A percentile compares a stretch with the other conserved stretches of the same genome.
phyloP scores from a whole-genome alignment of 202 grass and related monocot genomes.

The Carex arenaria region DNA sequence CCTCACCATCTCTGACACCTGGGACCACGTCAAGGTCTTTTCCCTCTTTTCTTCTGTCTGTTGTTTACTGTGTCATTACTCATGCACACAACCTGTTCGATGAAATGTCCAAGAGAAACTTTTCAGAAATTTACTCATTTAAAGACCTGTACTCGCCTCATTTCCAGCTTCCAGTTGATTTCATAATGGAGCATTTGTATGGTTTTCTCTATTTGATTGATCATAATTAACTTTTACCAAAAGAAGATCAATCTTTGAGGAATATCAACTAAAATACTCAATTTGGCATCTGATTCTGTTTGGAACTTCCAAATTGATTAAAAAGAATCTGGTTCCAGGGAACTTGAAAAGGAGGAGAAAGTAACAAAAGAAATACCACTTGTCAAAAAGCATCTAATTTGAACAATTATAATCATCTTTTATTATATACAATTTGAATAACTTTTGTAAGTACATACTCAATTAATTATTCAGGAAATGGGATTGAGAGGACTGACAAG shows the following conservation, averaged over 20 bases:
- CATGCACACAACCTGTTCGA: background rate
- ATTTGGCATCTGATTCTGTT: conserved; percentile 16
- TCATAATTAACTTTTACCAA: background rate
- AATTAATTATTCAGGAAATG: conserved; percentile 29
- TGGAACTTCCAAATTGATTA: background rate
- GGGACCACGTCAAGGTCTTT: conserved; percentile 68
- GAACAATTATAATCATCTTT: background rate
- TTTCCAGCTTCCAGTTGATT: background rate
- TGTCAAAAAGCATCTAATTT: background rate
- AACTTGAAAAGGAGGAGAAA: background rate
- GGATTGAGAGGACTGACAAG: conserved; percentile 60
- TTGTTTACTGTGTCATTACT: too few species aligned
- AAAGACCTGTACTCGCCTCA: too few species aligned
- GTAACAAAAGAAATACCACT: background rate
- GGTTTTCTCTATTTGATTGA: background rate
- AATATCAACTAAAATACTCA: background rate
- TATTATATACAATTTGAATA: background rate
- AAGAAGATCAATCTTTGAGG: background rate
- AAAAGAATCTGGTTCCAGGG: background rate
- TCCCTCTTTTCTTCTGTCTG: too few species aligned
- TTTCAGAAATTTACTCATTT: too few species aligned
- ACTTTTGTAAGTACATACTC: background rate
- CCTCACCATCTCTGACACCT: conserved; percentile 74
- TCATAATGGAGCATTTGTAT: background rate
- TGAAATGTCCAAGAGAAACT: background rate